phyloP scores from a whole-genome alignment of 1,139 yeast species.

The Pichia sp. region DNA sequence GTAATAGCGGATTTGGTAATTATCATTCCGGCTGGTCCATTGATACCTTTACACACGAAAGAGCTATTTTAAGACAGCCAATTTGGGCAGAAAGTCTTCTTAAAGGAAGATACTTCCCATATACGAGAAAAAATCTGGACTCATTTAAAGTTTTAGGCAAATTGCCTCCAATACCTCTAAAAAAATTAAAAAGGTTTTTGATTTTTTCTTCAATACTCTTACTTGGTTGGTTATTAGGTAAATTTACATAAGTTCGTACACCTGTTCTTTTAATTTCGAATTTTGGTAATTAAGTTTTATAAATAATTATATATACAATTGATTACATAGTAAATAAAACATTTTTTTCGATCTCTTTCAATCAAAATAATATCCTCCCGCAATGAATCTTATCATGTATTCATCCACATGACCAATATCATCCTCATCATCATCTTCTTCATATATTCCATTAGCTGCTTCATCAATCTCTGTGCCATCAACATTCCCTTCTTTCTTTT shows the following conservation, averaged over 20 bases:
- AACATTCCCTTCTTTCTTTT: neutral
- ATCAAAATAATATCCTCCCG: conserved; percentile 67
- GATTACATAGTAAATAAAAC: conserved; percentile 15
- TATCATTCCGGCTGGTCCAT: conserved; percentile 79
- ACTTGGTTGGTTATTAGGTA: conserved; percentile 28
- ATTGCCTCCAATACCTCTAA: conserved; percentile 30
- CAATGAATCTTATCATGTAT: conserved; percentile 88
- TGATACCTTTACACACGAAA: conserved; percentile 67
- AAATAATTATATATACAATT: neutral
- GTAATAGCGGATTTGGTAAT: conserved; percentile 71
- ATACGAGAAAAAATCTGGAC: conserved; percentile 34
- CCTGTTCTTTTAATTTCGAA: neutral
- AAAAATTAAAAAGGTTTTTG: conserved; percentile 12
- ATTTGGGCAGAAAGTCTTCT: conserved; percentile 57
- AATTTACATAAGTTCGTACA: neutral
- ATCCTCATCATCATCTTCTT: conserved; percentile 53
- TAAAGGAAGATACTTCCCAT: conserved; percentile 68
- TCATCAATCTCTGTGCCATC: conserved; percentile 3
- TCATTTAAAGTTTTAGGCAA: conserved; percentile 27
- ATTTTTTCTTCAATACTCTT: conserved; percentile 25
- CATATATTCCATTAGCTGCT: conserved; percentile 2
- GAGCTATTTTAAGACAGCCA: conserved; percentile 65
- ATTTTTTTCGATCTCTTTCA: neutral
- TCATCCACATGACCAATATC: conserved; percentile 91
- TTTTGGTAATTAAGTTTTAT: neutral